Evolutionary conservation across 371 early-diverging fungal genomes (phyloP).

Genomic region (Mortierella sp.): DNA sequence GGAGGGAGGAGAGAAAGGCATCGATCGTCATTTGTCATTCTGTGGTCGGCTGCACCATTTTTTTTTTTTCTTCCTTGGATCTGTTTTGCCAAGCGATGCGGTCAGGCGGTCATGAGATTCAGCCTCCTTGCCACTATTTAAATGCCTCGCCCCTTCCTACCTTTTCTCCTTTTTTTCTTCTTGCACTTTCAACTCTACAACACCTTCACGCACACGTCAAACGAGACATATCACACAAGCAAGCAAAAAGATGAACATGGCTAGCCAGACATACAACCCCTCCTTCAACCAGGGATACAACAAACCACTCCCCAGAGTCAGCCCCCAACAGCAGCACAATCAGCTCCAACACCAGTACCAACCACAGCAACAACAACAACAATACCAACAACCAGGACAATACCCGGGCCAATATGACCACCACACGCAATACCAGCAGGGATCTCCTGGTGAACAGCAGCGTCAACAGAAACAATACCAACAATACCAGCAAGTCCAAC

Average conservation of each 20-base stretch:
- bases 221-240: not conserved
- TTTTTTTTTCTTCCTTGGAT: not conserved
- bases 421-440: slow-evolving; percentile 34
- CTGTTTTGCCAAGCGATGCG: not conserved
- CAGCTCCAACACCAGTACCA: slow-evolving; percentile 19
- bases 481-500: slow-evolving; percentile 27
- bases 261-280: slow-evolving; percentile 21
- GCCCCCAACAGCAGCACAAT: slow-evolving; percentile 30
- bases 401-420: slow-evolving; percentile 44
- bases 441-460: slow-evolving; percentile 44
- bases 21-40: not conserved
- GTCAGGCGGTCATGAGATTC: not conserved
- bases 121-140: not conserved
- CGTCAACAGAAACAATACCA: slow-evolving; percentile 50
- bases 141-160: not conserved
- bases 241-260: slow-evolving; percentile 10
- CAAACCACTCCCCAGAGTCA: slow-evolving; percentile 31
- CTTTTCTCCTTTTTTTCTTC: not conserved
- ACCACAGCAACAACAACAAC: slow-evolving; percentile 8
- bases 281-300: slow-evolving; percentile 16
- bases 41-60: not conserved
- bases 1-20: not conserved
- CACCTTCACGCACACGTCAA: not conserved
- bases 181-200: not conserved
- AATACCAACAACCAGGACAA: slow-evolving; percentile 17